phyloP scores from a whole-genome alignment of 2,329 filamentous ascomycete species.

The Ceratocystis variospora region DNA sequence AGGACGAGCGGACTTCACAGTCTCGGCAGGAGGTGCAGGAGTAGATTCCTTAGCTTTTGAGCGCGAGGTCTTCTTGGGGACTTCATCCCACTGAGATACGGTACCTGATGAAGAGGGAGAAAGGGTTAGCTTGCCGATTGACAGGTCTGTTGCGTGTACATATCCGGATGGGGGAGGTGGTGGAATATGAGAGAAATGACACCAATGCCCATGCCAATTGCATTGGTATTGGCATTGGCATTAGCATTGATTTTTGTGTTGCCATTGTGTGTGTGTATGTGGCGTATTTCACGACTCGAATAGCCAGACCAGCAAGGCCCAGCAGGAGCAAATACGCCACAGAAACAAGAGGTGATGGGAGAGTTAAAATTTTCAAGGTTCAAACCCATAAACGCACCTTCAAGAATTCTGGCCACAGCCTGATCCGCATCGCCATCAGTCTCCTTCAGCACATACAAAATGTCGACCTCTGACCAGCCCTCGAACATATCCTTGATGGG shows the following conservation, averaged over 20 bases:
- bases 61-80: slow-evolving; percentile 65
- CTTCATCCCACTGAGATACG: slow-evolving; percentile 73
- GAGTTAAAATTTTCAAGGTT: background rate
- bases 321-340: background rate
- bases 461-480: slow-evolving; percentile 88
- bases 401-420: slow-evolving; percentile 64
- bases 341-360: background rate
- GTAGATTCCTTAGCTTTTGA: slow-evolving; percentile 54
- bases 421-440: slow-evolving; percentile 63
- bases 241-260: no score
- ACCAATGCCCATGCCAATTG: background rate
- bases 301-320: background rate
- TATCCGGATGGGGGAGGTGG: background rate
- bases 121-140: background rate
- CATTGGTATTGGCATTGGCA: background rate
- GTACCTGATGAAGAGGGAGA: slow-evolving; percentile 39
- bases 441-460: slow-evolving; percentile 86
- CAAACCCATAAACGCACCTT: slow-evolving; percentile 41
- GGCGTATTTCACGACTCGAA: background rate
- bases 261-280: background rate
- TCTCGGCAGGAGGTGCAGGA: slow-evolving; percentile 33
- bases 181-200: background rate
- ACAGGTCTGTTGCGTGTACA: background rate
- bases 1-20: slow-evolving; percentile 40
- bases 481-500: slow-evolving; percentile 87